These are phyloP conservation scores for Ormosia emarginata DNA, from an alignment of 306 rosid species.

Conservation along the genomic window DNA sequence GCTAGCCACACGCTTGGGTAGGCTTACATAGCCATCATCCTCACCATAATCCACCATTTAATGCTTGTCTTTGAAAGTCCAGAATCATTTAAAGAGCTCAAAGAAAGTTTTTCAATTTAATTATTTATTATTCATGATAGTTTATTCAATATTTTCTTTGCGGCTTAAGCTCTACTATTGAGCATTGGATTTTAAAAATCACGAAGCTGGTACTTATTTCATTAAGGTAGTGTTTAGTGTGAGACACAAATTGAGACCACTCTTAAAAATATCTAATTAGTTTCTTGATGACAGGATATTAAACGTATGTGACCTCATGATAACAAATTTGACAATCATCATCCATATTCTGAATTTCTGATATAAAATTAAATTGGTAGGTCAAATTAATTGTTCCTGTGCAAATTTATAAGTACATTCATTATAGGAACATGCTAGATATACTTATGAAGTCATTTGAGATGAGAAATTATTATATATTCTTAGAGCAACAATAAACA, in stretches of 20 bases:
- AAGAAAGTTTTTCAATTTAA: not conserved
- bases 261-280: not conserved
- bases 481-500: too few relatives aligned
- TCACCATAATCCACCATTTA: conserved; percentile 25
- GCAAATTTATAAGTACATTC: not conserved
- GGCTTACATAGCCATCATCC: conserved; percentile 55
- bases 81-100: not conserved
- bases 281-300: not conserved
- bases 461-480: too few relatives aligned
- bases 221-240: not conserved
- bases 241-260: not conserved
- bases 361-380: not conserved
- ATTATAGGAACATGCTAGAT: too few relatives aligned
- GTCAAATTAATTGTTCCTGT: not conserved
- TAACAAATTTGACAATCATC: not conserved
- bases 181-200: not conserved
- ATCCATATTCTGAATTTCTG: not conserved
- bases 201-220: not conserved
- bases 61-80: conserved; percentile 9
- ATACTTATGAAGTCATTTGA: too few relatives aligned
- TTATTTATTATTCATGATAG: not conserved
- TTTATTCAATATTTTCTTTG: not conserved
- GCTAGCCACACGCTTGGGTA: conserved; percentile 50
- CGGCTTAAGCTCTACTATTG: not conserved
- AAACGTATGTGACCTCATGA: not conserved